Base-by-base conservation (phyloP, 495 filamentous ascomycete species). In the Aspergillus asperescens region DNA sequence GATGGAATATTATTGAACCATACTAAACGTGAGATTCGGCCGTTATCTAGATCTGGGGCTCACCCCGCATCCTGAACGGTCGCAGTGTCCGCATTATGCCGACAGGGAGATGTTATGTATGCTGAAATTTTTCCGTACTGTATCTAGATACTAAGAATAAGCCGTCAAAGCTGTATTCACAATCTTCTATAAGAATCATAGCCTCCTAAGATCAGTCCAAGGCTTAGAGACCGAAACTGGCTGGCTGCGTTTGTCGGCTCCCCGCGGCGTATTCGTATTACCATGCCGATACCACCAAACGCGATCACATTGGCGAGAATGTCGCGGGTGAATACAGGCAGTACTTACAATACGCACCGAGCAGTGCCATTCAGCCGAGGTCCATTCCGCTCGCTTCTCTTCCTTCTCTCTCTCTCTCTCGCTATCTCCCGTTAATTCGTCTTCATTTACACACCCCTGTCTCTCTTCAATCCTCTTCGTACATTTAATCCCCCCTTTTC, bases 321-420 rank as follows among this genome's bases (percentile, higher is more conserved):
- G 23, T 55, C 28, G 58, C 57, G 18, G 34, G 51, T 53, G 42
- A n/a, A 34, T 48, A 58, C 57, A 27, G 51, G 45, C 53, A 45
- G 44, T 16, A 9, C 4, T 28, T 29, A 15, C 24, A 45, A 10
- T 18, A 35, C 18, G 16, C 44, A 13, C 29, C 29, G 25, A 22
- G 10, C 24, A 20, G 12, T 16, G 9, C 25, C 41, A 24, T 58
- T 43, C 52, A 58, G 46, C 61, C 61, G 57, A 63, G 61, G 61
- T 54, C 47, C 51, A 24, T 54, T 47, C 27, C 46, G 13, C 19
- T 27, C 40, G 32, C 29, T 45, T 32, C 31, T 24, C 48, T 57
- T 32, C 40, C 20, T 40, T 37, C 18, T 47, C 41, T 35, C 31
- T 55, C 46, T 43, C 46, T 50, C 39, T 38, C 52, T 35, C 50